Base-by-base conservation (phyloP, 768 basidiomycete genomes). In the Amanita subjunquillea region DNA sequence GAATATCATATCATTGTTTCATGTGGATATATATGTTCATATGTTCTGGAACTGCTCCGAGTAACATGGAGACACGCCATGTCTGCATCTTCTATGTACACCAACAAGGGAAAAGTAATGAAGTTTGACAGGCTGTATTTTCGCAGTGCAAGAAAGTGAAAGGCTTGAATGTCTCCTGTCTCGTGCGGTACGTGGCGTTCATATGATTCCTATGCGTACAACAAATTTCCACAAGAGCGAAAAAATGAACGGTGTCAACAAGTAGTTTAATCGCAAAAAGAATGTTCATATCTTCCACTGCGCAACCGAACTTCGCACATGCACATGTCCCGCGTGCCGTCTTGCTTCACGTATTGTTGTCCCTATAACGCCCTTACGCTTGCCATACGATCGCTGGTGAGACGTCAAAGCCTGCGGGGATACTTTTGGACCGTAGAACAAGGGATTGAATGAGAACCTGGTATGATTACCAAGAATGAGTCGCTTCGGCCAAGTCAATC, bases 391-490 rank as follows among this genome's bases (percentile, higher is more conserved):
- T 25, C 43, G 32, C 47, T 13, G 51, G 51, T 10, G 51, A 20
- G 38, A 55, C 52, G 22, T 57, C 55, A 38, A 42, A 25, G 29
- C 50, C 53, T 38, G 53, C 40, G 49, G 55, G 12, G 48, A 54
- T 22, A 53, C 58, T 7, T 61, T 45, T 25, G 55, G 58, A 36
- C 66, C 66, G 48, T 65, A 70, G 56, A 69, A 70, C 9, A 67
- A 54, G 12, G 69, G 68, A 39, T 70, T 70, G 50, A 70, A 70
- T 2, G 69, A 70, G 53, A 70, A 70, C 0, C 69, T 68, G 34
- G 57, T 66, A 44, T 66, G 67, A 5, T 62, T 57, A 3, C 59
- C 59, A 9, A 61, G 54, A n/a, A 66, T 64, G 42, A 65, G 50
- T 50, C 55, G 63, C 32, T 46, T 46, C n/a, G 51, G 51, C 17